phyloP scores from a whole-genome alignment of 768 basidiomycete genomes.

The Lactarius indigo region DNA sequence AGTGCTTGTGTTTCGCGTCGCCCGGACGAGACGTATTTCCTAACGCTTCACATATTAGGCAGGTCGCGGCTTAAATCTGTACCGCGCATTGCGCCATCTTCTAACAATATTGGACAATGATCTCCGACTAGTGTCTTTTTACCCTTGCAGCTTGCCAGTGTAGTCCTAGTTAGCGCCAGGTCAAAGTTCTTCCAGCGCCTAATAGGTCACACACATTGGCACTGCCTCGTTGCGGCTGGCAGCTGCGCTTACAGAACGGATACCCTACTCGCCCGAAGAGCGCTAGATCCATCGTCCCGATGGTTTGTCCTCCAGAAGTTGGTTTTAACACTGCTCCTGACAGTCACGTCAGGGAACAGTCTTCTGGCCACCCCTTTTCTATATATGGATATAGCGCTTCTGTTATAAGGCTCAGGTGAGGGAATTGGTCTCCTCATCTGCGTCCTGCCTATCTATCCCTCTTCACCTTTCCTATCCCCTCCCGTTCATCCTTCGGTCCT shows the following conservation, averaged over 20 bases:
- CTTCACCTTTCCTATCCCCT: neutral
- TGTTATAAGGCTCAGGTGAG: conserved; percentile 14
- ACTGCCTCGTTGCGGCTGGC: conserved; percentile 4
- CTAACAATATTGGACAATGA: neutral
- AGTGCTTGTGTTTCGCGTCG: neutral
- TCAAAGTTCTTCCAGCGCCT: neutral
- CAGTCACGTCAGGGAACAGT: conserved; percentile 15
- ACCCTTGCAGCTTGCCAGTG: neutral
- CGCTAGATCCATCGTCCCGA: conserved; percentile 12
- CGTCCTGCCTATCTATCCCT: neutral
- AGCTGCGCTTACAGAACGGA: conserved; percentile 7
- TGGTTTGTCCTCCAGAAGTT: conserved; percentile 15
- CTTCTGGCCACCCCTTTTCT: conserved; percentile 9
- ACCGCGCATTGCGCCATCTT: neutral
- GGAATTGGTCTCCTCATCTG: neutral
- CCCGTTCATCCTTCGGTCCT: neutral
- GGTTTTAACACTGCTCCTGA: conserved; percentile 1
- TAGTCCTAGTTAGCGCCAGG: conserved; percentile 5
- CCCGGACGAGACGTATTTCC: neutral
- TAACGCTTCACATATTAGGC: neutral
- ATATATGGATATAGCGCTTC: neutral
- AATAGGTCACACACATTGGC: neutral
- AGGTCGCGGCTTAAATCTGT: neutral
- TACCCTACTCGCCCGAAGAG: conserved; percentile 14
- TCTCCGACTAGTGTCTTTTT: neutral